These are phyloP conservation scores for Dichotomopilus funicola DNA, from an alignment of 2,329 filamentous ascomycete genomes.

Conservation along the genomic window DNA sequence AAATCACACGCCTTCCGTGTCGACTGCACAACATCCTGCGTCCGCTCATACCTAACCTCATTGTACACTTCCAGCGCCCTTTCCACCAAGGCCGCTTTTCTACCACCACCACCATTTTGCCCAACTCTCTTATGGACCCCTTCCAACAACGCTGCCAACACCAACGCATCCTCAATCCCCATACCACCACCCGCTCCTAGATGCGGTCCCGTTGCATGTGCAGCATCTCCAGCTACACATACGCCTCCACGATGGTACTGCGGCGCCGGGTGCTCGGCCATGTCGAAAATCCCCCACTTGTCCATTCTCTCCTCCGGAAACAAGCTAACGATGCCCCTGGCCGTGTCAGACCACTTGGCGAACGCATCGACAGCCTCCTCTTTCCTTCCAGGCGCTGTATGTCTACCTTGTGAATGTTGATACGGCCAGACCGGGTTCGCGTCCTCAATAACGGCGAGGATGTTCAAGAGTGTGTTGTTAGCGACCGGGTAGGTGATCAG, in stretches of 20 bases:
- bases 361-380: slow-evolving; percentile 37
- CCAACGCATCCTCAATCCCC: slow-evolving; percentile 49
- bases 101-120: not conserved
- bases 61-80: slow-evolving; percentile 35
- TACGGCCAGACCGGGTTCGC: slow-evolving; percentile 21
- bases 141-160: slow-evolving; percentile 34
- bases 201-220: slow-evolving; percentile 50
- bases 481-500: slow-evolving; percentile 56
- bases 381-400: slow-evolving; percentile 31
- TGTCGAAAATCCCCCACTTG: slow-evolving; percentile 52
- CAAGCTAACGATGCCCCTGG: slow-evolving; percentile 33
- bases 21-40: slow-evolving; percentile 38
- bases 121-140: not conserved
- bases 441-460: slow-evolving; percentile 42
- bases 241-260: slow-evolving; percentile 38
- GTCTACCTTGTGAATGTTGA: slow-evolving; percentile 9
- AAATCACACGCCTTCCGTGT: slow-evolving; percentile 34
- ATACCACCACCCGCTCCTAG: slow-evolving; percentile 50
- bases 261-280: slow-evolving; percentile 37
- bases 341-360: slow-evolving; percentile 34
- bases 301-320: slow-evolving; percentile 37
- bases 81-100: slow-evolving; percentile 10
- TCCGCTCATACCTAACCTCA: slow-evolving; percentile 33
- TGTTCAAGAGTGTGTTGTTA: slow-evolving; percentile 49
- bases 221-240: slow-evolving; percentile 49